Conservation (phyloP, 768 basidiomycete genomes). For the Paxillus rubicundulus region DNA sequence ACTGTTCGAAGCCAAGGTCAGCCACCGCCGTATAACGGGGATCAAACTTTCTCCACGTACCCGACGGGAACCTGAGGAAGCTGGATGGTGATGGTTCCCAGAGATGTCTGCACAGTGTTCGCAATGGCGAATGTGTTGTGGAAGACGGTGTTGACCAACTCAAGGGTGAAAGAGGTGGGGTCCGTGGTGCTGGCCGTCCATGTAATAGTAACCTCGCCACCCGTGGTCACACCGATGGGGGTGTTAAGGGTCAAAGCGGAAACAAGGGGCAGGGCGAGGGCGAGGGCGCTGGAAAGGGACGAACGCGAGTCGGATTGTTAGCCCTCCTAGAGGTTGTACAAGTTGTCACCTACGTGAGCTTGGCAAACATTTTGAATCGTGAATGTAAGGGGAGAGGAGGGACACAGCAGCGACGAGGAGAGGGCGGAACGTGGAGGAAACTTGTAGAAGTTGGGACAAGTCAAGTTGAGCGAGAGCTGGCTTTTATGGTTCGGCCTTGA, state of each 20-base stretch:
- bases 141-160: conserved; percentile 49
- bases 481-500: conserved; percentile 16
- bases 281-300: conserved; percentile 35
- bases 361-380: conserved; percentile 47
- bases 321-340: background rate
- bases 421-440: conserved; percentile 4
- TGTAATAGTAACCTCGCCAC: conserved; percentile 37
- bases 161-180: conserved; percentile 41
- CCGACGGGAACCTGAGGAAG: conserved; percentile 47
- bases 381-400: conserved; percentile 8
- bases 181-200: conserved; percentile 48
- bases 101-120: conserved; percentile 46
- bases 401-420: background rate
- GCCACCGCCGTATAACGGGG: background rate
- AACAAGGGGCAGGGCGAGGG: conserved; percentile 43
- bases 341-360: conserved; percentile 41
- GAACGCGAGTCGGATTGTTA: background rate
- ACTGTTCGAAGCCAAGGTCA: conserved; percentile 26
- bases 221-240: conserved; percentile 34
- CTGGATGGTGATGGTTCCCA: conserved; percentile 33
- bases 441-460: conserved; percentile 7
- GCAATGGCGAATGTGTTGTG: conserved; percentile 53
- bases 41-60: conserved; percentile 28
- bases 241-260: conserved; percentile 44
- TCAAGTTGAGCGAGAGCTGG: background rate